Evolutionary conservation across 2,329 filamentous ascomycete species (phyloP), one percentile per base, ranked within the genome.

Genomic region (Capronia coronata): DNA sequence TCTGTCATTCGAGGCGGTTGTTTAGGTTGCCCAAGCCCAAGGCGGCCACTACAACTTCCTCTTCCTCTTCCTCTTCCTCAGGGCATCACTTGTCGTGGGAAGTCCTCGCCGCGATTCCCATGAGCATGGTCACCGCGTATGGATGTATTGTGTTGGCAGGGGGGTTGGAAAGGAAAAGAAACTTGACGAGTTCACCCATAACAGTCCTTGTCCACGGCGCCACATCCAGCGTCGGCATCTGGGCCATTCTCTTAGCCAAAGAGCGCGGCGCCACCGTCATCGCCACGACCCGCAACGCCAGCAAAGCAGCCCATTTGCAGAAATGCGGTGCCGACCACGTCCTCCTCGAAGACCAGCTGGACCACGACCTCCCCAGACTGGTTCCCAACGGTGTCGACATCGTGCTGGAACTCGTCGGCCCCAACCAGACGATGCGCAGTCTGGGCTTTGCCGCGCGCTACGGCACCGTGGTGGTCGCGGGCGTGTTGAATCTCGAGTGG

Each of bases 71-170:
- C 10, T n/a, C 29, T n/a, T 27, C 23, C 10, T 5, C 29, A 32
- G 29, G 7, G 3, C 25, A 13, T 16, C 13, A 14, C 9, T 16
- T 23, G 43, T n/a, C 27, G 16, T 45, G 43, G 43, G 32, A 35
- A 3, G 30, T 37, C 32, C 19, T 45, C 3, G 43, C 13, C 5
- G 43, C 27, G 5, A 35, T 45, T 16, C 43, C 43, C 8, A 45
- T 45, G 43, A 45, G 43, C 23, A 45, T 45, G 29, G 16, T 18
- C n/a, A 37, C 27, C n/a, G 43, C 43, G 5, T 45, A 45, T 18
- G 30, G 43, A 13, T 34, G 43, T 23, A n/a, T 37, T n/a, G 27
- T 45, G 29, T 18, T 35, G 13, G 43, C 43, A 14, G 43, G 41
- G 3, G 22, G 41, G 18, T n/a, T 43, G 27, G 41, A 29, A 9